Base-by-base conservation (phyloP, 129 eudicot genomes). In the Ambrosia trifida region DNA sequence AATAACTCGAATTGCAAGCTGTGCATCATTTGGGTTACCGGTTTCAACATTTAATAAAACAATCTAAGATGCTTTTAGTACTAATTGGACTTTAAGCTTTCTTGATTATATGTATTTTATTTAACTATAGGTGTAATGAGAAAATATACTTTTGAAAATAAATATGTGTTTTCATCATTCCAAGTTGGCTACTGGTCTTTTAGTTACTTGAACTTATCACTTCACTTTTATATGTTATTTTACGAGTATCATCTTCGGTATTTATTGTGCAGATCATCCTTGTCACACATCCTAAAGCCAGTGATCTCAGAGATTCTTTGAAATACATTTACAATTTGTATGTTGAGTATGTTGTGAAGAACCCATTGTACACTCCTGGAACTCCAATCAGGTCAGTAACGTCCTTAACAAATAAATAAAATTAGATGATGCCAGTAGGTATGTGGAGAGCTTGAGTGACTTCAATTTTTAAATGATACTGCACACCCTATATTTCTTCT, bases 271-370 rank as follows among this genome's bases (percentile, higher is more conserved):
- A 94, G 99, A 81, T 94, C 51, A 94, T 94, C 69, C 92, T 90
- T 57, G 96, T 94, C 47, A 94, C 97, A 57, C 93, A 94, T 81
- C 97, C 97, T 14, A 59, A 59, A 58, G 86, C 96, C 74, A 89
- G 99, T 63, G 99, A 95, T 84, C 86, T 95, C 51, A 87, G 97
- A 83, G 99, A 95, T 65, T 83, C 97, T 38, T 73, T 95, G 64
- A 95, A 90, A 85, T 88, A 95, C 82, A 90, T 95, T 19, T 95
- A 95, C 84, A 95, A 90, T 82, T 72, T 95, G 77, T 95, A 90
- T 76, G 99, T 95, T 77, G 99, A 95, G 72, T 95, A 95, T 81
- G 97, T 95, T 67, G 99, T 95, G 83, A 95, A 90, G 89, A 95
- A 88, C 88, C 99, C 99, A 5, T 80, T 95, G 24, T 95, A 90